Percentiles rank a stretch among this genome's conserved stretches.
These are phyloP conservation scores for Coelastrella sp. DNA, from an alignment of 139 green algal genomes.

Conservation along the genomic window DNA sequence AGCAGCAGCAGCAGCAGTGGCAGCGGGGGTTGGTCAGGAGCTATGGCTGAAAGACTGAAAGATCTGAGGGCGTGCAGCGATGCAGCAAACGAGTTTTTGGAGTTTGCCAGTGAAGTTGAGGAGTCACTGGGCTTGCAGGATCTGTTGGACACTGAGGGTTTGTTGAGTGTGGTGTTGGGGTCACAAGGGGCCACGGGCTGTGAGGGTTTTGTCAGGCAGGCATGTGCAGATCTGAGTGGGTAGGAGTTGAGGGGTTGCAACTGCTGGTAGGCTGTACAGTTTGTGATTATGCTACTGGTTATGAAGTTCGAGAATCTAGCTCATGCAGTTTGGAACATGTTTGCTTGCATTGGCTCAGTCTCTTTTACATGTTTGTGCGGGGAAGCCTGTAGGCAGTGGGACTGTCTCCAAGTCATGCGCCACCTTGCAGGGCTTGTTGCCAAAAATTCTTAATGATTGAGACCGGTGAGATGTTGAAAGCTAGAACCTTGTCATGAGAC, in stretches of 20 bases:
- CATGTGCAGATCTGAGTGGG: background rate
- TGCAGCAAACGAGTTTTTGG: background rate
- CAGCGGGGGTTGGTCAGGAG: constrained; percentile 7
- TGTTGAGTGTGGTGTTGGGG: constrained; percentile 35
- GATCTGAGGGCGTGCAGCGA: background rate
- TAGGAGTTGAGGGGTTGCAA: too few relatives aligned
- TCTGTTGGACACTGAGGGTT: background rate
- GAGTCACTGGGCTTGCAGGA: constrained; percentile 18
- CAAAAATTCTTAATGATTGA: too few relatives aligned
- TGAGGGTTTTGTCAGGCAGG: background rate
- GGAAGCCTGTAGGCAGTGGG: too few relatives aligned
- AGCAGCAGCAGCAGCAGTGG: constrained; percentile 5
- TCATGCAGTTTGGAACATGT: too few relatives aligned
- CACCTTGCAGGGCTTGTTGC: too few relatives aligned
- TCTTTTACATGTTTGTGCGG: too few relatives aligned
- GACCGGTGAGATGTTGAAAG: too few relatives aligned
- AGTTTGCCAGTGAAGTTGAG: constrained; percentile 20
- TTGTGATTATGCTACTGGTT: background rate
- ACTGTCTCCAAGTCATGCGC: too few relatives aligned
- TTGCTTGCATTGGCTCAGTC: too few relatives aligned
- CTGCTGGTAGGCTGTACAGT: too few relatives aligned
- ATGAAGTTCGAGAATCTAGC: background rate
- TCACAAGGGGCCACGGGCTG: background rate
- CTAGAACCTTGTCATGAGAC: too few relatives aligned
- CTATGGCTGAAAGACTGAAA: background rate